A percentile compares a stretch with the other conserved stretches of the same genome.
Evolutionary conservation across 139 green algal species (phyloP).

Genomic region (Chlamydomonas sphaeroides): DNA sequence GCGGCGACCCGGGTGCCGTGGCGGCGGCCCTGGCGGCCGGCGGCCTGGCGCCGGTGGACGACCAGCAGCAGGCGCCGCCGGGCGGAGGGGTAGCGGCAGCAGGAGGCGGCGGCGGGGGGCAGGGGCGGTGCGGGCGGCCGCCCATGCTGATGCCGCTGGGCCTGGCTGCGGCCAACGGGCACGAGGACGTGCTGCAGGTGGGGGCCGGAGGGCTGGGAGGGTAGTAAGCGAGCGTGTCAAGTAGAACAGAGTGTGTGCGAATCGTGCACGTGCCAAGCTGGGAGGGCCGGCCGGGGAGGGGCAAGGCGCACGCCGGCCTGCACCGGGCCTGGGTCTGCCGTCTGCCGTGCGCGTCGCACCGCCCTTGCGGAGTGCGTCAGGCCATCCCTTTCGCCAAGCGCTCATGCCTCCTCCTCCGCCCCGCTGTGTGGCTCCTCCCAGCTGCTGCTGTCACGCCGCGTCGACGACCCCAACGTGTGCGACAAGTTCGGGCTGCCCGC

Average conservation of each 20-base stretch:
- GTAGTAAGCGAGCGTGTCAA: too few species aligned
- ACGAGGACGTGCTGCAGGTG: constrained; percentile 20
- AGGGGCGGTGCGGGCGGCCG: background rate
- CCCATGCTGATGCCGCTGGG: constrained; percentile 39
- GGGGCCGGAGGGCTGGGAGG: background rate
- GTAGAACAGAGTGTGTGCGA: too few species aligned
- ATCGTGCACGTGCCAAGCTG: too few species aligned
- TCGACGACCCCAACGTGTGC: constrained; percentile 33
- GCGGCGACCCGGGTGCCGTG: background rate
- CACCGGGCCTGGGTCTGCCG: too few species aligned
- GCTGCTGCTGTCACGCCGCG: constrained; percentile 1
- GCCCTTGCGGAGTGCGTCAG: too few species aligned
- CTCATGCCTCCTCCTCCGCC: too few species aligned
- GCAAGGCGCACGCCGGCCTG: too few species aligned
- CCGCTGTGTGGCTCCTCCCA: too few species aligned
- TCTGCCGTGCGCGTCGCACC: too few species aligned
- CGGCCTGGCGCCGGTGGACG: constrained; percentile 23
- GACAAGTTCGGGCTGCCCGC: constrained; percentile 41
- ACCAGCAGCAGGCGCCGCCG: background rate
- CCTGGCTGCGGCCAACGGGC: constrained; percentile 26
- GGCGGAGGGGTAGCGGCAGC: background rate
- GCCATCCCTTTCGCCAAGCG: too few species aligned
- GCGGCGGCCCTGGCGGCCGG: constrained; percentile 1
- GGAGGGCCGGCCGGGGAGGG: too few species aligned
- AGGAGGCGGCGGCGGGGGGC: background rate